Evolutionary conservation across 2,329 filamentous ascomycete species (phyloP).

Genomic region (Mycosphaerella sp.): DNA sequence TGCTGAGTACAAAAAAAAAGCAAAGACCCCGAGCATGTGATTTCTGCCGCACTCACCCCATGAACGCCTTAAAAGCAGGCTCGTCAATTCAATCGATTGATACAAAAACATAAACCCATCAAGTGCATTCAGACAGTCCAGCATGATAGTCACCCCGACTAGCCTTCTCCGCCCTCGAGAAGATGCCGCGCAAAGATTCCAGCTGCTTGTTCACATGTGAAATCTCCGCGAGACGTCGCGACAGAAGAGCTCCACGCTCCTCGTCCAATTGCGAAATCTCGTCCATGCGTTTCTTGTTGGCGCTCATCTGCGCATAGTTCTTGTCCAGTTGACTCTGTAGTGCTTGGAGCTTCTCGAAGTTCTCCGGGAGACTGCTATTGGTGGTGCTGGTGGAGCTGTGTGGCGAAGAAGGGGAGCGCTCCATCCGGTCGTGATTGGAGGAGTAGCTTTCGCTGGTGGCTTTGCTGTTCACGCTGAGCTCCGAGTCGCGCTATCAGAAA

Average conservation of each 20-base stretch:
- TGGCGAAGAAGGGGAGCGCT: slow-evolving; percentile 11
- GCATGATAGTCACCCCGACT: slow-evolving; percentile 13
- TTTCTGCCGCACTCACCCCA: neutral
- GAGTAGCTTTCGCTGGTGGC: slow-evolving; percentile 5
- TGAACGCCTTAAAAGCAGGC: neutral
- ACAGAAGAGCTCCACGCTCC: slow-evolving; percentile 12
- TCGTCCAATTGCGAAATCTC: slow-evolving; percentile 13
- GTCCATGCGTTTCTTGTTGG: slow-evolving; percentile 18
- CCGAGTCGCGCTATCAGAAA: slow-evolving; percentile 9
- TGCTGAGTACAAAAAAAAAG: too few species aligned
- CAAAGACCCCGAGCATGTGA: too few species aligned
- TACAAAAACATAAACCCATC: neutral
- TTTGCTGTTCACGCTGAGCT: slow-evolving; percentile 12
- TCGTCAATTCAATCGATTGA: neutral
- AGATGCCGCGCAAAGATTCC: slow-evolving; percentile 8
- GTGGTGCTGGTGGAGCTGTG: slow-evolving; percentile 15
- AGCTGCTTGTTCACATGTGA: slow-evolving; percentile 18
- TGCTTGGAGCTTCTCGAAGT: slow-evolving; percentile 15
- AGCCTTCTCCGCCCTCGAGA: slow-evolving; percentile 16
- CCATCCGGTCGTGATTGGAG: slow-evolving; percentile 7
- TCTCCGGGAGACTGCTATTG: slow-evolving; percentile 10
- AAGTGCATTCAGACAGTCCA: slow-evolving; percentile 5
- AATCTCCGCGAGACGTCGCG: slow-evolving; percentile 12
- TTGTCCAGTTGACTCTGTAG: slow-evolving; percentile 16
- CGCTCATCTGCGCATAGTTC: slow-evolving; percentile 19